phyloP scores from a whole-genome alignment of 73 alveolate genomes.

The Tetrahymena elliotti region DNA sequence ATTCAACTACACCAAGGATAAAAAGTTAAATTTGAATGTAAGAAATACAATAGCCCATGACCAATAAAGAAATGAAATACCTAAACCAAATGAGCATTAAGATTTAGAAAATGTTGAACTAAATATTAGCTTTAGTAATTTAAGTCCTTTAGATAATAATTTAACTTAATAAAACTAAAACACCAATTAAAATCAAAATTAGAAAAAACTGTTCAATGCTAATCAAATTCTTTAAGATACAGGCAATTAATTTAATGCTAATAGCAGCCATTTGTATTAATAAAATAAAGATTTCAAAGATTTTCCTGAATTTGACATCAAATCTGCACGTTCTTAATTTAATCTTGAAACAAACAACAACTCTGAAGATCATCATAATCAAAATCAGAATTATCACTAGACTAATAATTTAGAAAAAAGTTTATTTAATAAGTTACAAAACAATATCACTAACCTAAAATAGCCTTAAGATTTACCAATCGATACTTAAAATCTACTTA shows the following conservation, averaged over 20 bases:
- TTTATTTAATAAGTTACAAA: too few species aligned
- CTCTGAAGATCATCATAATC: neutral
- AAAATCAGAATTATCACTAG: too few species aligned
- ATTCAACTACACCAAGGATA: neutral
- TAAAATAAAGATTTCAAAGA: neutral
- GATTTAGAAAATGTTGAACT: neutral
- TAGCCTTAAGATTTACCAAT: neutral
- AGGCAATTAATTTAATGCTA: neutral
- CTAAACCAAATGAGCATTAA: neutral
- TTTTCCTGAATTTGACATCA: neutral
- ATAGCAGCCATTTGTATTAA: neutral
- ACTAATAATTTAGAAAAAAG: neutral
- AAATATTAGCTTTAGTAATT: neutral
- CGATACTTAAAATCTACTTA: neutral
- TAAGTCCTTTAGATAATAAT: neutral
- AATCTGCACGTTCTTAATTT: neutral
- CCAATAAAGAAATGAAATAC: neutral
- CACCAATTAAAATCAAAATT: too few species aligned
- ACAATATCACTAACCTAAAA: neutral
- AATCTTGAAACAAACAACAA: neutral
- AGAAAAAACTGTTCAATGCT: neutral
- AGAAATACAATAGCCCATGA: neutral
- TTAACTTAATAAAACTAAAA: too few species aligned
- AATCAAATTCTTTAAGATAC: neutral
- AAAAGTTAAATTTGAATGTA: neutral